Conservation (phyloP, 805 yeast species). For the Zygotorulaspora florentina region DNA sequence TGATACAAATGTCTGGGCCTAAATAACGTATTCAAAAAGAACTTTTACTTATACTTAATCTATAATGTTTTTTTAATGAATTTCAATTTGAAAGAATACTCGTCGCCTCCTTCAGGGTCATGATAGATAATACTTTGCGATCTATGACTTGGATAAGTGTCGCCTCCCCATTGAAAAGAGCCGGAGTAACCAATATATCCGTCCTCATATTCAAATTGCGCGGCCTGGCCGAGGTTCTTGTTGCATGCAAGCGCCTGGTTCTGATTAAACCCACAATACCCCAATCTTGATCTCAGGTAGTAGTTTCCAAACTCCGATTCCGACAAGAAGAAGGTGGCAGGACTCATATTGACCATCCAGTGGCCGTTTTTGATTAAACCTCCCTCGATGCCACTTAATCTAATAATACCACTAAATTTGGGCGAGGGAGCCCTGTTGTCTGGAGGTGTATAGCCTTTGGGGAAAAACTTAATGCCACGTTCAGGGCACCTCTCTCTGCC, state of each 20-base stretch:
- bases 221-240: constrained; percentile 34
- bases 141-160: constrained; percentile 40
- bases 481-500: constrained; percentile 61
- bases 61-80: constrained; percentile 18
- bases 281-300: constrained; percentile 63
- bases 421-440: constrained; percentile 16
- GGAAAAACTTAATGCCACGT: constrained; percentile 64
- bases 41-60: neutral
- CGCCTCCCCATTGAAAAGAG: constrained; percentile 55
- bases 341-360: constrained; percentile 77
- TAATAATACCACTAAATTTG: constrained; percentile 28
- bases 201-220: constrained; percentile 55
- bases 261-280: constrained; percentile 56
- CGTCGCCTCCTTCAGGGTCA: constrained; percentile 31
- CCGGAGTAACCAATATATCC: constrained; percentile 59
- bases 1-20: constrained; percentile 17
- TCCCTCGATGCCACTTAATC: constrained; percentile 42
- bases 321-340: constrained; percentile 66
- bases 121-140: constrained; percentile 46
- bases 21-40: neutral
- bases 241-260: constrained; percentile 35
- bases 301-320: constrained; percentile 71
- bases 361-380: constrained; percentile 74
- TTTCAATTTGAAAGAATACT: constrained; percentile 38
- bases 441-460: constrained; percentile 48